phyloP scores from a whole-genome alignment of 805 yeast species.

The Pichia occidentalis region DNA sequence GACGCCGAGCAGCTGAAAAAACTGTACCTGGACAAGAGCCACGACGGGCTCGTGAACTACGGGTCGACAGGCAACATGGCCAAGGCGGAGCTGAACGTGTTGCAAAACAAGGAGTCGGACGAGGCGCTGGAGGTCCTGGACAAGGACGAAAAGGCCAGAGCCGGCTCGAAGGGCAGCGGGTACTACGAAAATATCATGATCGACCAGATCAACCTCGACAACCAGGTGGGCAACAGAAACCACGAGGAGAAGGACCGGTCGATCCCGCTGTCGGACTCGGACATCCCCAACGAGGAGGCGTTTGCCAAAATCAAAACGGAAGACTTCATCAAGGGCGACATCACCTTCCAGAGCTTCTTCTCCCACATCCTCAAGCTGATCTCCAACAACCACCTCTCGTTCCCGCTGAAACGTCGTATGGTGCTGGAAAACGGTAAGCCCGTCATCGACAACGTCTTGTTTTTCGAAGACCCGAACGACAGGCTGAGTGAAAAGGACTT shows the following conservation, averaged over 20 bases:
- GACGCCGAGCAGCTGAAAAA: slow-evolving; percentile 22
- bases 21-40: slow-evolving; percentile 20
- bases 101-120: slow-evolving; percentile 15
- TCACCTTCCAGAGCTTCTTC: slow-evolving; percentile 29
- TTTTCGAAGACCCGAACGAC: slow-evolving; percentile 24
- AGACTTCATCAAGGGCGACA: slow-evolving; percentile 28
- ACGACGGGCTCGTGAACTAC: slow-evolving; percentile 18
- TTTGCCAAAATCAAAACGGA: slow-evolving; percentile 24
- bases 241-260: slow-evolving; percentile 23
- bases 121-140: neutral
- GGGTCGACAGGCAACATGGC: slow-evolving; percentile 27
- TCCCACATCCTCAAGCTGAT: slow-evolving; percentile 28
- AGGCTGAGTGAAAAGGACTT: slow-evolving; percentile 25
- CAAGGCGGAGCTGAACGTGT: neutral
- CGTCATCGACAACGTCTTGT: slow-evolving; percentile 28
- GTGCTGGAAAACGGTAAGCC: slow-evolving; percentile 29
- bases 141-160: slow-evolving; percentile 1
- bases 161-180: too few relatives aligned
- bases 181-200: too few relatives aligned
- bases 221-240: slow-evolving; percentile 13
- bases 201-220: neutral
- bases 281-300: slow-evolving; percentile 25
- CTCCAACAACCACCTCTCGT: slow-evolving; percentile 25
- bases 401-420: slow-evolving; percentile 29
- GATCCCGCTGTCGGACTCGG: slow-evolving; percentile 22